Evolutionary conservation across 495 filamentous ascomycete genomes (phyloP), one percentile per base, ranked within the genome.

Genomic region (Aspergillus bridgeri): DNA sequence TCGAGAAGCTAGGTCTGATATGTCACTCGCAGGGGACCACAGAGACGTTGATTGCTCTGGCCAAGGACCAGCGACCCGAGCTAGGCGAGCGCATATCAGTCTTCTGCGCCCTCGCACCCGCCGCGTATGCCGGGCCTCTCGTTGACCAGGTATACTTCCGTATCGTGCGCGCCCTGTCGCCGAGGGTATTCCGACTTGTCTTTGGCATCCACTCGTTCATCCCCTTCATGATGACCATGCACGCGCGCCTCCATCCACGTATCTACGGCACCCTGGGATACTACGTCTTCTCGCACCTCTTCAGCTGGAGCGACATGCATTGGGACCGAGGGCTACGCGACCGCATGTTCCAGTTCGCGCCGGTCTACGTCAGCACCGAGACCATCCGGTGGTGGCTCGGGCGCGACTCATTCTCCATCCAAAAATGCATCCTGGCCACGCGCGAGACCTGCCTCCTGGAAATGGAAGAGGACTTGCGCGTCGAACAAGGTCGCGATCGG

Each of bases 321-420:
- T 98, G 93, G 93, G 93, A 98, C 60, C 82, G 85, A 17, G 91
- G 76, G 11, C 73, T 97, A 17, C 81, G 89, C 43, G 78, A 89
- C 62, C 85, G 93, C 13, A 87, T 93, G 83, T 97, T 98, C 70
- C 89, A 91, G 64, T 97, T 96, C 60, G 85, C 89, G 3, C 93
- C 93, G 4, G 89, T 95, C 3, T 96, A 93, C 65, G 90, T 96
- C 23, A 89, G 86, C 57, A 84, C 90, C 6, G 93, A 98, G 75
- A 87, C 84, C 21, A 96, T 98, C 88, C 81, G 90, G 0, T 98
- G 93, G 94, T 98, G 93, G 93, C 79, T 98, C 1, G 94, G 94
- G 0, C 74, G 88, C 2, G 91, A 95, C 63, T 90, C 92, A 61
- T 98, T 98, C 68, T 91, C 94, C 0, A 88, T 80, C 59, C 91